Conservation (phyloP, 2,329 filamentous ascomycete species). For the Pseudopyricularia cyperi region DNA sequence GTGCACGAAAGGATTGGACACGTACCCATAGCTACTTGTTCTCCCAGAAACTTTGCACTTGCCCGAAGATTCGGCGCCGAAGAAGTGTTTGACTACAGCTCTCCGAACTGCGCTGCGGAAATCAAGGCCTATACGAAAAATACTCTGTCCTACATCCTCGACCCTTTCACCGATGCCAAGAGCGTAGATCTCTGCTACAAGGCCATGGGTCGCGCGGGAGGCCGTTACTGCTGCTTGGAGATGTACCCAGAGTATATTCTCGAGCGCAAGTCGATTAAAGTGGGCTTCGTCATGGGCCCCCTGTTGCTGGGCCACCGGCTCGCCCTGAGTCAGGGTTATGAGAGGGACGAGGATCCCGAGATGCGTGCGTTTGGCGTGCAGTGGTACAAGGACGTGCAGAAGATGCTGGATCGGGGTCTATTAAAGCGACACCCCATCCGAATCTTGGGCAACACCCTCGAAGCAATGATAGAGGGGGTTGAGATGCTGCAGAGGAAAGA, state of each 20-base stretch:
- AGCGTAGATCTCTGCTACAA: slow-evolving; percentile 23
- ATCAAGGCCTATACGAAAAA: slow-evolving; percentile 31
- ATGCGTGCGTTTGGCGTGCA: neutral
- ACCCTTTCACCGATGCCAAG: slow-evolving; percentile 29
- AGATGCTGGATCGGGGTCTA: neutral
- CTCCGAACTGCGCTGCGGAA: slow-evolving; percentile 12
- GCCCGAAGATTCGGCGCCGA: slow-evolving; percentile 31
- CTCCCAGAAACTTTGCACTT: slow-evolving; percentile 32
- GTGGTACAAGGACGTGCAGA: neutral
- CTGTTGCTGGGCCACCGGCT: neutral
- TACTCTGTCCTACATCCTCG: slow-evolving; percentile 28
- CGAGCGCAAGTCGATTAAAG: slow-evolving; percentile 5
- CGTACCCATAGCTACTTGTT: slow-evolving; percentile 11
- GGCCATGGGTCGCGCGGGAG: slow-evolving; percentile 17
- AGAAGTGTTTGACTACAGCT: slow-evolving; percentile 29
- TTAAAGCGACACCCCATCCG: neutral
- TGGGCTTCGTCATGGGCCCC: neutral
- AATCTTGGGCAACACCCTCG: neutral
- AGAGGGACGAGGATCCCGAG: neutral
- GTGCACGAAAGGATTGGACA: neutral
- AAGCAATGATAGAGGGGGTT: neutral
- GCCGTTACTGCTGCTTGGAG: slow-evolving; percentile 10
- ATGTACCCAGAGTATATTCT: neutral
- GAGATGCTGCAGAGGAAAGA: neutral
- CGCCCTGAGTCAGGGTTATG: neutral